Base-by-base conservation (phyloP, 1,139 yeast species). In the Blastobotrys elegans region DNA sequence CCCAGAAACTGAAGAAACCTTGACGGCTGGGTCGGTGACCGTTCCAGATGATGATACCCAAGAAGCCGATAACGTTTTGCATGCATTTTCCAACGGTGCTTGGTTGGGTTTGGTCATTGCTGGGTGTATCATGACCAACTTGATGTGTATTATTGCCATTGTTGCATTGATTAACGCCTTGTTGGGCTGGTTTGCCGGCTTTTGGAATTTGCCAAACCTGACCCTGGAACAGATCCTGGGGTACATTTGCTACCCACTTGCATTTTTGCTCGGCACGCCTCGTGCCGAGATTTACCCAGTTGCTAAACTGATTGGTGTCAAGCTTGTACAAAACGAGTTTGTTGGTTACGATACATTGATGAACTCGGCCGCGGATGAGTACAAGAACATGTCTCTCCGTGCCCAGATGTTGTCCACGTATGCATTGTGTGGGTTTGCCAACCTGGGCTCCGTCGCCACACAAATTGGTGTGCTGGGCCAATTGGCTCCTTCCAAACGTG, bases 41-140 rank as follows among this genome's bases (percentile, higher is more conserved):
- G 66, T 77, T 50, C 76, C 80, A 4, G 74, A 75, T 41, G 69
- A 70, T 40, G 72, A 73, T 33, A 67, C 67, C 16, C 71, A 74
- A 44, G 68, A 68, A 50, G 78, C 82, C 1, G 71, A 70, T 50
- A 80, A 79, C 56, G 79, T 76, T n/a, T 70, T 80, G 54, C 84
- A 80, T 59, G 84, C 85, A 0, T 80, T 80, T 57, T 70, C 82
- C 16, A 72, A 76, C 50, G 86, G 86, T 54, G 84, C 85, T 30
- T 69, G 75, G 61, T 69, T 80, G 54, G 86, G 86, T 50, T 67
- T 80, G 49, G 69, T 68, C 53, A 76, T 80, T 53, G 85, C 84
- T 2, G 78, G 77, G 35, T 73, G 82, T 42, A 78, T 80, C 71
- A 59, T 76, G 74, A 72, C 81, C 49, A 82, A 79, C 61, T 72